These are phyloP conservation scores for Candida anutae DNA, from an alignment of 1,139 yeast genomes.

Conservation along the genomic window DNA sequence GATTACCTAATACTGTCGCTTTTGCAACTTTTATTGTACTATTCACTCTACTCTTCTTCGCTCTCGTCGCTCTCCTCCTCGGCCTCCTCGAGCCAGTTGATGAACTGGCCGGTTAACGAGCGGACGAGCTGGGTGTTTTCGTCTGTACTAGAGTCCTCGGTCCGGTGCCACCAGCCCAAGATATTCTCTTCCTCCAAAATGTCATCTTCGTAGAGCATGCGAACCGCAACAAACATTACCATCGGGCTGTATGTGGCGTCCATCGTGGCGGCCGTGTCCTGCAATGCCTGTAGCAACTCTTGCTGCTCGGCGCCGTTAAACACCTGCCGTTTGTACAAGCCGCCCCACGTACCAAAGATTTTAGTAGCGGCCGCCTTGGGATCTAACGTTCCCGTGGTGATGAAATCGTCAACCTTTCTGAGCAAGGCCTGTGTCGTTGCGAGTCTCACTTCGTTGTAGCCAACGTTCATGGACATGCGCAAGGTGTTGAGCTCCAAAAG, in stretches of 20 bases:
- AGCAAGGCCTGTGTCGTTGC: conserved; percentile 75
- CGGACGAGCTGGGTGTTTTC: conserved; percentile 43
- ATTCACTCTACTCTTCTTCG: conserved; percentile 10
- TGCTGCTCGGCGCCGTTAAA: conserved; percentile 72
- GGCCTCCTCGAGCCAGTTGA: conserved; percentile 83
- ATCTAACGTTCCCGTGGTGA: conserved; percentile 66
- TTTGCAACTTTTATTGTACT: neutral
- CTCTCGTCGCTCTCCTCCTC: conserved; percentile 61
- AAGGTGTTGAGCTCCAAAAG: conserved; percentile 84
- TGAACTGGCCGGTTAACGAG: conserved; percentile 58
- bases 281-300: conserved; percentile 60
- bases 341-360: conserved; percentile 74
- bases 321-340: conserved; percentile 71
- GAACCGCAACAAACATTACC: conserved; percentile 56
- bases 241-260: conserved; percentile 34
- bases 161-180: conserved; percentile 69
- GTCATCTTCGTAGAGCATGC: conserved; percentile 70
- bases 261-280: conserved; percentile 33
- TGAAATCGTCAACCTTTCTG: conserved; percentile 59
- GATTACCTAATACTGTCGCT: too few relatives aligned
- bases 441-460: conserved; percentile 83
- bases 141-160: conserved; percentile 26
- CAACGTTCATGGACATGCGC: conserved; percentile 95
- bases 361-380: conserved; percentile 70
- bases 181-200: conserved; percentile 76